Conservation (phyloP, 805 yeast genomes). For the Ogataea pilisensis region DNA sequence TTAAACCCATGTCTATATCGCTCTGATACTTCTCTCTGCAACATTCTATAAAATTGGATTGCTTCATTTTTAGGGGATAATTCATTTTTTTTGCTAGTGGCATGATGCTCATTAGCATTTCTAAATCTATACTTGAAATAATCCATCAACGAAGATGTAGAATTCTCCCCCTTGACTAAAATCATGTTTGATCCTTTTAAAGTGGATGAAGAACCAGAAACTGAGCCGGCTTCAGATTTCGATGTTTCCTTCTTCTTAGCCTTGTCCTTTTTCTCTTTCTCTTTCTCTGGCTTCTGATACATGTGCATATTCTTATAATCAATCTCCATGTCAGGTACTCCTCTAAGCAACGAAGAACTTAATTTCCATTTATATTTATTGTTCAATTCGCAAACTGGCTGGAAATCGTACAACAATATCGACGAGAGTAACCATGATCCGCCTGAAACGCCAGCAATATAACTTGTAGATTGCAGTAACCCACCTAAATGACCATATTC, state of each 20-base stretch:
- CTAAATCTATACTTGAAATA: slow-evolving; percentile 11
- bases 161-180: slow-evolving; percentile 2
- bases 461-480: slow-evolving; percentile 48
- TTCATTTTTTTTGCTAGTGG: no score
- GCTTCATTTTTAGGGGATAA: slow-evolving; percentile 20
- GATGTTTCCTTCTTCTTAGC: no score
- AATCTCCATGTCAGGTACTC: slow-evolving; percentile 51
- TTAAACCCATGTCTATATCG: slow-evolving; percentile 52
- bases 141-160: slow-evolving; percentile 7
- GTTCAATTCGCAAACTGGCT: slow-evolving; percentile 26
- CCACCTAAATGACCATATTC: slow-evolving; percentile 42
- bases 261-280: not conserved
- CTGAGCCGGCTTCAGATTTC: no score
- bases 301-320: slow-evolving; percentile 13
- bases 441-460: slow-evolving; percentile 65
- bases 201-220: no score
- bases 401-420: slow-evolving; percentile 36
- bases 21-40: slow-evolving; percentile 51
- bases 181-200: not conserved
- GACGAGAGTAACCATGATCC: slow-evolving; percentile 69
- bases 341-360: slow-evolving; percentile 47
- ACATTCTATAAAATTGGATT: slow-evolving; percentile 44
- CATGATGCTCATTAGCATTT: not conserved
- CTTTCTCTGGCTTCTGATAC: not conserved
- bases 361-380: slow-evolving; percentile 37